phyloP scores from a whole-genome alignment of 352 stramenopile species.

The Phytophthora fragariae region DNA sequence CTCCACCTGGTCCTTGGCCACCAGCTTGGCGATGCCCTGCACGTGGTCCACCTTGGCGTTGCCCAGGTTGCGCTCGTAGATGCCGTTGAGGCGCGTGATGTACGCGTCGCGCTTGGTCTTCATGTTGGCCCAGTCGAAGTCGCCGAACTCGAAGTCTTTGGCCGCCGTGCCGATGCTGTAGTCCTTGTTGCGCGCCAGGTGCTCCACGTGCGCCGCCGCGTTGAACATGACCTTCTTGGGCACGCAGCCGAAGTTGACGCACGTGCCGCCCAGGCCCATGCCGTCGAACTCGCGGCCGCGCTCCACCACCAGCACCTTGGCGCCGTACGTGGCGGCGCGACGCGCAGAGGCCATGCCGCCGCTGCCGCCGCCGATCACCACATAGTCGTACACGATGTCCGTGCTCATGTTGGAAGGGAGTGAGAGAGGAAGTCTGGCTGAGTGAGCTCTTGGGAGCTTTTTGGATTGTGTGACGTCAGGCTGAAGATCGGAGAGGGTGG shows the following conservation, averaged over 20 bases:
- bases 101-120: constrained; percentile 95
- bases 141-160: constrained; percentile 57
- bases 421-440: too few relatives aligned
- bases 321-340: constrained; percentile 92
- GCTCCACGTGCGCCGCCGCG: constrained; percentile 84
- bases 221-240: constrained; percentile 99
- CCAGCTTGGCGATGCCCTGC: constrained; percentile 90
- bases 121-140: constrained; percentile 93
- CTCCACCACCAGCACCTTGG: constrained; percentile 96
- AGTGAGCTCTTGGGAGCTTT: too few relatives aligned
- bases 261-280: constrained; percentile 94
- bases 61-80: constrained; percentile 95
- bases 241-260: constrained; percentile 98
- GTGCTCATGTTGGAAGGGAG: constrained; percentile 42
- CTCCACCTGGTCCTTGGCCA: constrained; percentile 80
- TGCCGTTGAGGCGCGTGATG: constrained; percentile 95
- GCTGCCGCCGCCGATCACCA: constrained; percentile 92
- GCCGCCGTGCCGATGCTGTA: constrained; percentile 70
- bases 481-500: too few relatives aligned
- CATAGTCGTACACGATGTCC: constrained; percentile 84
- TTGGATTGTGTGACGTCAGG: too few relatives aligned
- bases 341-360: constrained; percentile 94
- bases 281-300: constrained; percentile 66
- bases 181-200: constrained; percentile 63
- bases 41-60: constrained; percentile 92